phyloP scores from a whole-genome alignment of 2,329 filamentous ascomycete species.

The Aureobasidium sp. region DNA sequence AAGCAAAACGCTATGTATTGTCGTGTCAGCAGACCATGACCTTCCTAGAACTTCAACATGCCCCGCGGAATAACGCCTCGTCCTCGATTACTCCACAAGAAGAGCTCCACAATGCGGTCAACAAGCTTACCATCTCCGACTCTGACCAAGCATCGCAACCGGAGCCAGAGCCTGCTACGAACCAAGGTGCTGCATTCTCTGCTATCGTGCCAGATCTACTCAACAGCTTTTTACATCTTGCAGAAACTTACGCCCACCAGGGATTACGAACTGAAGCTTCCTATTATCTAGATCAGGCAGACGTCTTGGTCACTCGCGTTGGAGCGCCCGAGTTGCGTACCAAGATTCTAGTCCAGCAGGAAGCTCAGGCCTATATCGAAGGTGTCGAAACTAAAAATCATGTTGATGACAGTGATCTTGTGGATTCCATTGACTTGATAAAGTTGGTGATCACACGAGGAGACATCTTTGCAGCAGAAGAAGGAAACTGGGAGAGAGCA shows the following conservation, averaged over 20 bases:
- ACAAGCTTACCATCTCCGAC: neutral
- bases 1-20: conserved; percentile 5
- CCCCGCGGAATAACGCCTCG: neutral
- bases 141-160: neutral
- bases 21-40: neutral
- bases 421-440: neutral
- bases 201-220: conserved; percentile 55
- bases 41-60: conserved; percentile 21
- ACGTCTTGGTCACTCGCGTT: conserved; percentile 55
- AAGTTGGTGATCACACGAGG: neutral
- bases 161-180: neutral
- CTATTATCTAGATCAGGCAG: conserved; percentile 78
- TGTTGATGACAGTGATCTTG: neutral
- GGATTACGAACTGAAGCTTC: conserved; percentile 83
- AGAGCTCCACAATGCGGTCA: neutral
- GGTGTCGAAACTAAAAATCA: neutral
- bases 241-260: conserved; percentile 69
- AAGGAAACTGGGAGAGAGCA: neutral
- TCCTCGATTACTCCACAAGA: neutral
- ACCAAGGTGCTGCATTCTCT: neutral
- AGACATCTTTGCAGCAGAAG: neutral
- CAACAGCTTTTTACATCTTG: conserved; percentile 62
- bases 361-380: conserved; percentile 1
- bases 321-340: neutral
- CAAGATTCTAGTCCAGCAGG: neutral